Conservation (phyloP, 305 asterid species). For the Rubia peregrina region DNA sequence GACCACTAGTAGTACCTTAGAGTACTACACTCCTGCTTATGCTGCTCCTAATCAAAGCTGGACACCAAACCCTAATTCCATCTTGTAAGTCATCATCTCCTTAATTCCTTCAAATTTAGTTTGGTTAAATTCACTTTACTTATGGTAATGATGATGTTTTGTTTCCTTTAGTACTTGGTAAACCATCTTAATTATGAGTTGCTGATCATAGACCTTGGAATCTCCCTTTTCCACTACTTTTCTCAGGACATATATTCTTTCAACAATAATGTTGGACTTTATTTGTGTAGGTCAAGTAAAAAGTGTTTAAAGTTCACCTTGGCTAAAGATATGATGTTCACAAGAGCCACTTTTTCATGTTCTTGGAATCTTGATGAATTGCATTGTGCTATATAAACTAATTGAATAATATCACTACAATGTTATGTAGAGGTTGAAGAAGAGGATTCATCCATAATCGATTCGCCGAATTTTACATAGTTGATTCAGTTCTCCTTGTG, state of each 20-base stretch:
- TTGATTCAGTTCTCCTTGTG: background rate
- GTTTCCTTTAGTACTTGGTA: conserved; percentile 16
- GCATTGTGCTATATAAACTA: background rate
- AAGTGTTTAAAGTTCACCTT: conserved; percentile 17
- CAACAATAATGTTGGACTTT: conserved; percentile 31
- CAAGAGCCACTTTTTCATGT: conserved; percentile 6
- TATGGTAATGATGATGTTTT: conserved; percentile 24
- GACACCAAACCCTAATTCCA: conserved; percentile 43
- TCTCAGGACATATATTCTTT: conserved; percentile 22
- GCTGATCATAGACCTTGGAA: conserved; percentile 25
- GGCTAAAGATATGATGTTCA: background rate
- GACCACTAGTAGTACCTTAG: conserved; percentile 15
- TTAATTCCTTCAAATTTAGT: conserved; percentile 21
- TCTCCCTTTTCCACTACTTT: conserved; percentile 18
- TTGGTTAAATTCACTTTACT: conserved; percentile 15
- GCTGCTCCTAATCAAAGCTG: conserved; percentile 36
- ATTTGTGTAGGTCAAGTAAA: conserved; percentile 27
- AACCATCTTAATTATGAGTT: conserved; percentile 16
- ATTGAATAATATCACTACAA: background rate
- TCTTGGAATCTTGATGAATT: conserved; percentile 10
- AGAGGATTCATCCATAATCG: background rate
- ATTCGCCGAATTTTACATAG: background rate
- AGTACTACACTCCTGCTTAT: conserved; percentile 26
- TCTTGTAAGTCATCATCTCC: conserved; percentile 55
- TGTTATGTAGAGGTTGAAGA: background rate